phyloP scores from a whole-genome alignment of 768 basidiomycete species.

The Coprinopsis sp. region DNA sequence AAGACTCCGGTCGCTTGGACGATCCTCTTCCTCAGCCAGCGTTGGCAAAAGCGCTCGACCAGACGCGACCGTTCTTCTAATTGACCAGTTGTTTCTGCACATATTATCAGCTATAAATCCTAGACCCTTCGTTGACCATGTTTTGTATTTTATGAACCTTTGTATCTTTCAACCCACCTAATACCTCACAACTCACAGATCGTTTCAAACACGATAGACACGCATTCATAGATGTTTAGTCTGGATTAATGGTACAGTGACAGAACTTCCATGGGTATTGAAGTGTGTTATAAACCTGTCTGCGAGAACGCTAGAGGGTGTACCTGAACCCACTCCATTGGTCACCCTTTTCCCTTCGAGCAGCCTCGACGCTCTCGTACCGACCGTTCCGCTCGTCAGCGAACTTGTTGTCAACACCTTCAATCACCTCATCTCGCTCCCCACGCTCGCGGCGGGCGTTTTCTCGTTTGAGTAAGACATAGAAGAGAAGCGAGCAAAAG shows the following conservation, averaged over 20 bases:
- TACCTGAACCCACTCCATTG: constrained; percentile 77
- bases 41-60: constrained; percentile 31
- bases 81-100: constrained; percentile 7
- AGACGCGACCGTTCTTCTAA: constrained; percentile 15
- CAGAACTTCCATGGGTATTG: no score
- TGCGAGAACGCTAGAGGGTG: constrained; percentile 35
- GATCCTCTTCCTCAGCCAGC: constrained; percentile 46
- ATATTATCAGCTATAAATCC: neutral
- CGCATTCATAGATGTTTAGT: neutral
- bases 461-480: constrained; percentile 48
- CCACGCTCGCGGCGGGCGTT: constrained; percentile 62
- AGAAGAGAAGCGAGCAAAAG: constrained; percentile 45
- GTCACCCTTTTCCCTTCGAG: constrained; percentile 60
- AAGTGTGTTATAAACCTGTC: no score
- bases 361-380: constrained; percentile 50
- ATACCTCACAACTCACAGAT: no score
- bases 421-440: constrained; percentile 62
- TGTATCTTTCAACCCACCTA: no score
- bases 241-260: no score
- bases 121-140: neutral
- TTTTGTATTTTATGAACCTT: neutral
- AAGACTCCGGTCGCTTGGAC: constrained; percentile 23
- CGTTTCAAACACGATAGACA: no score
- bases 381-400: constrained; percentile 50
- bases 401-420: constrained; percentile 38